Evolutionary conservation across 2,329 filamentous ascomycete species (phyloP), one percentile per base, ranked within the genome.

Genomic region (Akanthomyces uredinophilus): DNA sequence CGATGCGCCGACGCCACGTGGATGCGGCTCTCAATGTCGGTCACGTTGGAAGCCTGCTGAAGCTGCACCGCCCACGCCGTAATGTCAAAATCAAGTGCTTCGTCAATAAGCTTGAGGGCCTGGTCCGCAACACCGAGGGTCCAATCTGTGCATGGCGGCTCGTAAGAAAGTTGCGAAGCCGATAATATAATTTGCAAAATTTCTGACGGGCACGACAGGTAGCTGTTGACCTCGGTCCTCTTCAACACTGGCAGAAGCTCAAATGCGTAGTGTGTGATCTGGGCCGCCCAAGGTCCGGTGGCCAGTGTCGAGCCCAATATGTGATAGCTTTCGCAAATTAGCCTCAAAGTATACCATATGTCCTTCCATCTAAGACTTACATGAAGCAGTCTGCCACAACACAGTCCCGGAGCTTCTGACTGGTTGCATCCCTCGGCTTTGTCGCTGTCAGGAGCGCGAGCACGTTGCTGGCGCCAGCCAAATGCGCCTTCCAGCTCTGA

Each of bases 301-400:
- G 74, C 71, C 47, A 76, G 64, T 14, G 75, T 77, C 29, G 74
- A 75, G 39, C 75, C 74, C 61, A 78, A 62, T 64, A 78, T 72
- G 69, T 77, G 69, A 62, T 78, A 82, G 64, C 67, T 80, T 66
- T 58, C 68, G 68, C 18, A 29, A 39, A 59, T 67, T 53, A 70
- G 62, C 44, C 37, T 60, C 52, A 13, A 41, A 50, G 35, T 29
- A 22, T 37, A 54, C 35, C 47, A 37, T n/a, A 47, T 51, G 54
- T 8, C 18, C n/a, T 8, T 5, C n/a, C 16, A 8, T 22, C 29
- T 3, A n/a, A 14, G 32, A 72, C 76, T 70, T 70, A 78, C 76
- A 78, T 78, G 68, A 79, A 77, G 63, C 77, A 80, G 65, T 82
- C 79, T 20, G 80, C 79, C 47, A 79, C 74, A 59, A 82, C 74